Conservation (phyloP, 495 filamentous ascomycete species). For the Aspergillus kassunensis region DNA sequence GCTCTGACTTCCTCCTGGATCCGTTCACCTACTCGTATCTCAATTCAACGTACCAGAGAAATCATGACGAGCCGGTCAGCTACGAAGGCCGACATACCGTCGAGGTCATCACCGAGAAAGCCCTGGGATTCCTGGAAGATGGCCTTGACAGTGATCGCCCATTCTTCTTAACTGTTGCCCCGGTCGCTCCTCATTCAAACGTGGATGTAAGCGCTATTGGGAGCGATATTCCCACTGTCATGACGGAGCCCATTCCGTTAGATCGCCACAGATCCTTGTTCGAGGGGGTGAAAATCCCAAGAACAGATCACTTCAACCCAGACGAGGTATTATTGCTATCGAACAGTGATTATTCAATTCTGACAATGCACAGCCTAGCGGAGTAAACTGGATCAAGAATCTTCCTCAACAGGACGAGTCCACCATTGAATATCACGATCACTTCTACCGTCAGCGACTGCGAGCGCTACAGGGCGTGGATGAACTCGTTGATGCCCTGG, state of each 20-base stretch:
- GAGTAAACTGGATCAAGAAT: slow-evolving; percentile 58
- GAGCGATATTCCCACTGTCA: slow-evolving; percentile 18
- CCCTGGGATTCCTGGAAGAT: slow-evolving; percentile 56
- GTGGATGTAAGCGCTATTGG: slow-evolving; percentile 30
- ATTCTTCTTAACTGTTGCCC: slow-evolving; percentile 66
- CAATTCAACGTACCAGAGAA: slow-evolving; percentile 55
- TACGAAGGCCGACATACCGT: slow-evolving; percentile 48
- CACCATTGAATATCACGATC: slow-evolving; percentile 61
- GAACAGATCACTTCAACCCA: slow-evolving; percentile 41
- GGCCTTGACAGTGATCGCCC: slow-evolving; percentile 49
- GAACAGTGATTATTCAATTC: slow-evolving; percentile 26
- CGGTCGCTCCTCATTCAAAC: slow-evolving; percentile 65
- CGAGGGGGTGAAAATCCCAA: slow-evolving; percentile 33
- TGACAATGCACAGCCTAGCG: slow-evolving; percentile 50
- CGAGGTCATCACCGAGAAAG: slow-evolving; percentile 54
- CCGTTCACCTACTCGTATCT: slow-evolving; percentile 61
- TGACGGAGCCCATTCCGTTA: slow-evolving; percentile 50
- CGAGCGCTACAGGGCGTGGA: slow-evolving; percentile 65
- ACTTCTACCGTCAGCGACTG: slow-evolving; percentile 62
- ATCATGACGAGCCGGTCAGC: slow-evolving; percentile 45
- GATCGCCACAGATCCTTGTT: slow-evolving; percentile 38
- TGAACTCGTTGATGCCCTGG: slow-evolving; percentile 59
- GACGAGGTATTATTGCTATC: slow-evolving; percentile 34
- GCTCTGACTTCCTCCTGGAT: slow-evolving; percentile 58
- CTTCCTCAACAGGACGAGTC: slow-evolving; percentile 50